Percentiles rank a stretch among this genome's conserved stretches.
phyloP scores from a whole-genome alignment of 2,329 filamentous ascomycete genomes.

The Aureobasidium leucospermi region DNA sequence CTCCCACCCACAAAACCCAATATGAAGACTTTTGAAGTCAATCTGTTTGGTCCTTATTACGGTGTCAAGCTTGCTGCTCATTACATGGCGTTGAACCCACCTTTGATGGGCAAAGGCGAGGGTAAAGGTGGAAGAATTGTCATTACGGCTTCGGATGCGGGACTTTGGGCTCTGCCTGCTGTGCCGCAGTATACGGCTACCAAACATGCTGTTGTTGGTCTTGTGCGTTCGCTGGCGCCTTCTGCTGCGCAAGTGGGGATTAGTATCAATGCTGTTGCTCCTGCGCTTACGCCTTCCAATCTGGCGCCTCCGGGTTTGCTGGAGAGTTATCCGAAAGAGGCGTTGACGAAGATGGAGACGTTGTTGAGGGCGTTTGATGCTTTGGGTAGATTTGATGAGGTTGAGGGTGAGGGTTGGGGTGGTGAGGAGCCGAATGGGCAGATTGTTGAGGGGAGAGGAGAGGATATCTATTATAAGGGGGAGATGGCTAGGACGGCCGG shows the following conservation, averaged over 20 bases:
- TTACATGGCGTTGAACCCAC: slow-evolving; percentile 26
- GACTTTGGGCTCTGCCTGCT: slow-evolving; percentile 27
- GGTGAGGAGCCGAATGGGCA: slow-evolving; percentile 21
- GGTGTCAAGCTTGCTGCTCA: slow-evolving; percentile 32
- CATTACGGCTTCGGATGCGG: slow-evolving; percentile 28
- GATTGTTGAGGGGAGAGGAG: slow-evolving; percentile 23
- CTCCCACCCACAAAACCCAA: slow-evolving; percentile 26
- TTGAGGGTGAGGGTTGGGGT: slow-evolving; percentile 23
- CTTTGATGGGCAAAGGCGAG: slow-evolving; percentile 6
- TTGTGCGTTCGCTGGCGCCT: slow-evolving; percentile 30
- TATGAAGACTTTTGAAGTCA: slow-evolving; percentile 29
- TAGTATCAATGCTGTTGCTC: slow-evolving; percentile 35
- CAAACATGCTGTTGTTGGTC: slow-evolving; percentile 37
- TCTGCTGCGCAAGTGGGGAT: slow-evolving; percentile 28
- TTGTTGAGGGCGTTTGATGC: slow-evolving; percentile 34
- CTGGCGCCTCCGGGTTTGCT: slow-evolving; percentile 33
- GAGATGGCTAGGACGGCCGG: slow-evolving; percentile 17
- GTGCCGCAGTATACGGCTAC: slow-evolving; percentile 35
- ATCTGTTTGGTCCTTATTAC: slow-evolving; percentile 29
- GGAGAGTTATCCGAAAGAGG: slow-evolving; percentile 31
- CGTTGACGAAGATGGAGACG: slow-evolving; percentile 34
- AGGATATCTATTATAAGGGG: slow-evolving; percentile 22
- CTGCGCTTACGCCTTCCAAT: slow-evolving; percentile 33
- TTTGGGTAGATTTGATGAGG: slow-evolving; percentile 22
- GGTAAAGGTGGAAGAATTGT: slow-evolving; percentile 26